Evolutionary conservation across 805 yeast species (phyloP).

Genomic region (Candida loeiensis): DNA sequence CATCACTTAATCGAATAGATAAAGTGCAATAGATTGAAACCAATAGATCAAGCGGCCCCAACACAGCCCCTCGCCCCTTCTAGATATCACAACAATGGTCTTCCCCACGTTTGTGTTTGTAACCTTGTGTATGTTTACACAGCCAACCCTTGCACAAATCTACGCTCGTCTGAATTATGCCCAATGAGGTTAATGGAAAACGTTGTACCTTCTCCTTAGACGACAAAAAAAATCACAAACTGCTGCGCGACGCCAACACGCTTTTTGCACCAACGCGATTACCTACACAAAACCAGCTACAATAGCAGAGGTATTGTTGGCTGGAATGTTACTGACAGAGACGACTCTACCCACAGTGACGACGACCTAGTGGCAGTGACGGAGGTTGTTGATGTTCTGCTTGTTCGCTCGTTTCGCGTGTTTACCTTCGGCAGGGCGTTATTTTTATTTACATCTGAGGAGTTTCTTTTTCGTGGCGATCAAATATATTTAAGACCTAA

Average conservation of each 20-base stretch:
- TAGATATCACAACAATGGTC: neutral
- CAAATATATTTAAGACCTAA: neutral
- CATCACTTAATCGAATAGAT: too few species aligned
- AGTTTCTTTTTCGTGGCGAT: neutral
- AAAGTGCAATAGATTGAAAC: too few species aligned
- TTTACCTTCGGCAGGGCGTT: neutral
- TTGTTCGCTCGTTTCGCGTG: too few species aligned
- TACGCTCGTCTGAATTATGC: constrained; percentile 2
- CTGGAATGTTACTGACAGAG: too few species aligned
- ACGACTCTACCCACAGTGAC: too few species aligned
- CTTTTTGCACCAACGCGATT: neutral
- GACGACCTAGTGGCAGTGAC: too few species aligned
- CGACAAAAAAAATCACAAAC: neutral
- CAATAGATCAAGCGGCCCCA: too few species aligned
- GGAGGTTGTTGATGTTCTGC: too few species aligned
- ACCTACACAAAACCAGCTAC: neutral
- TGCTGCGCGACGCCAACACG: neutral
- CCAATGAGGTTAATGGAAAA: constrained; percentile 3
- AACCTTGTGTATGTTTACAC: constrained; percentile 2
- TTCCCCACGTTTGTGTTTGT: constrained; percentile 2
- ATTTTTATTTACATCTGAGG: neutral
- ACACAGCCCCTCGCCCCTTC: too few species aligned
- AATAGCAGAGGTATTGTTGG: too few species aligned
- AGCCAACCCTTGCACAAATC: constrained; percentile 1
- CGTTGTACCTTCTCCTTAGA: constrained; percentile 1